Conservation (phyloP, 495 filamentous ascomycete genomes). For the Daldinia childiae region DNA sequence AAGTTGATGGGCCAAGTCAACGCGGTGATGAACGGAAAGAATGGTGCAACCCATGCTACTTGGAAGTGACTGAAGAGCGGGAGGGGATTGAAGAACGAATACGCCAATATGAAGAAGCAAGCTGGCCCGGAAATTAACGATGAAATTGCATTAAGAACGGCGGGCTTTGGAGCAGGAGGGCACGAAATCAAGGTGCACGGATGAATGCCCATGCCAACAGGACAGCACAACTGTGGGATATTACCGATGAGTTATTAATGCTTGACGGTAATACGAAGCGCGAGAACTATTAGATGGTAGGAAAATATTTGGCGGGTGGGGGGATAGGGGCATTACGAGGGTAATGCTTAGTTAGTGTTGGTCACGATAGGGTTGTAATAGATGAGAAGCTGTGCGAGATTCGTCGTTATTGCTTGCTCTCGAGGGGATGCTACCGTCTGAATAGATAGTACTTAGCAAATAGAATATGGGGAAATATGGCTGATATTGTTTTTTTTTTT, state of each 20-base stretch:
- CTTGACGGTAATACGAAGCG: constrained; percentile 8
- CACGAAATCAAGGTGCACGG: not conserved
- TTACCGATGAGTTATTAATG: constrained; percentile 32
- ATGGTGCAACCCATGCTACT: constrained; percentile 1
- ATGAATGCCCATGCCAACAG: not conserved
- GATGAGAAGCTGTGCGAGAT: not conserved
- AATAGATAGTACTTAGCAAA: not conserved
- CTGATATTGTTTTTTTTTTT: not conserved
- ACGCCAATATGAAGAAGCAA: constrained; percentile 11
- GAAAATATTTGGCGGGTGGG: not conserved
- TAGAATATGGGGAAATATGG: not conserved
- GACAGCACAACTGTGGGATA: constrained; percentile 34
- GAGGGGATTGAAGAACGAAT: constrained; percentile 25
- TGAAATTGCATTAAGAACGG: not conserved
- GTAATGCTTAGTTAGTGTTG: constrained; percentile 14
- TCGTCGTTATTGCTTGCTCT: not conserved
- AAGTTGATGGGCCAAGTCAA: constrained; percentile 22
- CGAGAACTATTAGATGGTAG: not conserved
- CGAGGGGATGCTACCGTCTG: not conserved
- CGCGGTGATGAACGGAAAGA: not conserved
- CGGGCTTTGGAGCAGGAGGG: not conserved
- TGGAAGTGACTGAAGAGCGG: constrained; percentile 30
- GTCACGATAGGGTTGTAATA: constrained; percentile 8
- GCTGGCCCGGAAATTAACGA: not conserved
- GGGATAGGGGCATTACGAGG: constrained; percentile 8